phyloP scores from a whole-genome alignment of 768 basidiomycete genomes.

The Cyclocybe cylindracea region DNA sequence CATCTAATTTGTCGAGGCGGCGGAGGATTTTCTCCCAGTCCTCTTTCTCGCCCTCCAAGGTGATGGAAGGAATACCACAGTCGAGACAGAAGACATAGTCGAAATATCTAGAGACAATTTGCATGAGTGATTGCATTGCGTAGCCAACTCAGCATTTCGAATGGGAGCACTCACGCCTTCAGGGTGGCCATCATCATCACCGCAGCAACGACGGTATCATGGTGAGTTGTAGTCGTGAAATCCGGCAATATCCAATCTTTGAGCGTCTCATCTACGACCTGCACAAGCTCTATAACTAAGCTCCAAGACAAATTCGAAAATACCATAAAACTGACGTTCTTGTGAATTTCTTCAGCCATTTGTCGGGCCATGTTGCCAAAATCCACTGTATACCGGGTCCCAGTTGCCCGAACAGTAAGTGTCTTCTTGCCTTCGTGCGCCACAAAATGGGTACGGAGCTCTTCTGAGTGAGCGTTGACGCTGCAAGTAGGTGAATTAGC shows the following conservation, averaged over 20 bases:
- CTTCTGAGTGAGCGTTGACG: slow-evolving; percentile 25
- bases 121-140: neutral
- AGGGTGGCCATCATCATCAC: slow-evolving; percentile 7
- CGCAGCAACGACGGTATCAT: slow-evolving; percentile 6
- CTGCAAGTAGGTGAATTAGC: neutral
- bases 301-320: neutral
- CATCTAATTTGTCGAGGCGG: slow-evolving; percentile 18
- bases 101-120: slow-evolving; percentile 8
- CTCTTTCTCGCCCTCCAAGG: slow-evolving; percentile 12
- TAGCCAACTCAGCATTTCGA: slow-evolving; percentile 23
- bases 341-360: slow-evolving; percentile 24
- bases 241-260: slow-evolving; percentile 8
- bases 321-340: slow-evolving; percentile 15
- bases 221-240: slow-evolving; percentile 4
- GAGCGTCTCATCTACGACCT: slow-evolving; percentile 9
- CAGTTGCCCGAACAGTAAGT: slow-evolving; percentile 21
- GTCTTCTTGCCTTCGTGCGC: slow-evolving; percentile 31
- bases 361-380: slow-evolving; percentile 27
- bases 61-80: slow-evolving; percentile 15
- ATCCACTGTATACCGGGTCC: slow-evolving; percentile 24
- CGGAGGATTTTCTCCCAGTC: slow-evolving; percentile 18
- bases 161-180: neutral
- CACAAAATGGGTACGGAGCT: slow-evolving; percentile 33
- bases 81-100: neutral
- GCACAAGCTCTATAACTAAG: neutral